Percentiles rank a stretch among this genome's conserved stretches.
These are phyloP conservation scores for Brassica incana DNA, from an alignment of 345 rosid species.

Conservation along the genomic window DNA sequence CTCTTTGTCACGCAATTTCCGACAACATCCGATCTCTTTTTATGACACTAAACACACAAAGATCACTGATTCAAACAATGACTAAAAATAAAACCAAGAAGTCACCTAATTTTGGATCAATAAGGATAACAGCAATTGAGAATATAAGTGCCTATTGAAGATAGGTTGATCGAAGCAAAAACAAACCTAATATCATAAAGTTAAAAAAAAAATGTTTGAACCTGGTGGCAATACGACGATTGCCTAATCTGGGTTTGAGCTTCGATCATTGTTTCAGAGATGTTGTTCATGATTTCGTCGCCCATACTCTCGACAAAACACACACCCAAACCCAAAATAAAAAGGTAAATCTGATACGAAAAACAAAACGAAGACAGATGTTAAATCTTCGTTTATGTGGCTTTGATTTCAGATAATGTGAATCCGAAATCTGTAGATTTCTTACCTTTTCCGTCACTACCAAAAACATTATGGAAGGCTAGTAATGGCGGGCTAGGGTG, in stretches of 20 bases:
- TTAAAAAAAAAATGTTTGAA: background rate
- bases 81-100: background rate
- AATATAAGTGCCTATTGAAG: background rate
- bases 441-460: background rate
- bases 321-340: background rate
- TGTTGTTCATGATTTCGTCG: background rate
- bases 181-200: background rate
- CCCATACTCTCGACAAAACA: background rate
- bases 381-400: background rate
- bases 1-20: constrained; percentile 60
- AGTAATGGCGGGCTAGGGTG: background rate
- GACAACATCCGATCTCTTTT: constrained; percentile 54
- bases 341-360: background rate
- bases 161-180: background rate
- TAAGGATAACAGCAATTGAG: background rate
- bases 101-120: background rate
- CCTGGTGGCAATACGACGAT: background rate
- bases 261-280: too few species aligned
- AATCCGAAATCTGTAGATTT: background rate
- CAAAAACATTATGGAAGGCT: background rate
- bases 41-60: constrained; percentile 67
- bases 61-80: background rate
- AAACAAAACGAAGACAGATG: background rate
- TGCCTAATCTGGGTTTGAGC: too few species aligned
- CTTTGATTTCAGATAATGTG: background rate